These are phyloP conservation scores for Cyclotella kingstonii DNA, from an alignment of 108 stramenopile genomes.

Conservation along the genomic window DNA sequence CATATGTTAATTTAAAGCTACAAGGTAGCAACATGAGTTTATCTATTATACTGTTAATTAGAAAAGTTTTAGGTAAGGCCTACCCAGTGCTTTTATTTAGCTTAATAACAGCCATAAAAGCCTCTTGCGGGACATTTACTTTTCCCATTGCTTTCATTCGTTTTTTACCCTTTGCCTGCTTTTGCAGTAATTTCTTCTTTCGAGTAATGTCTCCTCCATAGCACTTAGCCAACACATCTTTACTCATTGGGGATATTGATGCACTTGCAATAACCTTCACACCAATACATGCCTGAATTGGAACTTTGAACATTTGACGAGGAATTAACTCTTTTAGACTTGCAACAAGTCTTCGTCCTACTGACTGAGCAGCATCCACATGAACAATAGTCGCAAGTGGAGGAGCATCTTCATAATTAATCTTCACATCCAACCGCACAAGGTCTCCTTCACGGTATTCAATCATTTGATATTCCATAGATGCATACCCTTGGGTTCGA, in stretches of 20 bases:
- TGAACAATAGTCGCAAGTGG: conserved; percentile 95
- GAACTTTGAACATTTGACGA: conserved; percentile 98
- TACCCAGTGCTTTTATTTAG: conserved; percentile 50
- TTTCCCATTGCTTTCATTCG: conserved; percentile 98
- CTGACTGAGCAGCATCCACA: conserved; percentile 81
- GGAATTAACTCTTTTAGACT: conserved; percentile 94
- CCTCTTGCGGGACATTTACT: conserved; percentile 97
- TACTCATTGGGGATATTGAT: conserved; percentile 93
- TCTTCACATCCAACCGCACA: conserved; percentile 94
- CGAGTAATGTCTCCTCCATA: conserved; percentile 98
- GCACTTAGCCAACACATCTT: conserved; percentile 98
- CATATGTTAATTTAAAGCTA: too few species aligned
- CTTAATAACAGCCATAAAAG: conserved; percentile 96
- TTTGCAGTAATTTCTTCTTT: conserved; percentile 98
- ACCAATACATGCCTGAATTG: conserved; percentile 94
- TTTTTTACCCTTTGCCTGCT: conserved; percentile 99
- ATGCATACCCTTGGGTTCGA: conserved; percentile 96
- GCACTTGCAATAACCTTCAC: conserved; percentile 88
- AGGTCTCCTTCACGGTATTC: conserved; percentile 90
- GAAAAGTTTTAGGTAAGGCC: too few species aligned
- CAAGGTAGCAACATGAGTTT: too few species aligned
- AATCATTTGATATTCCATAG: conserved; percentile 93
- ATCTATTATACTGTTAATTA: too few species aligned
- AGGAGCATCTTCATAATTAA: conserved; percentile 93
- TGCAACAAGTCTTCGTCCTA: conserved; percentile 77